A percentile compares a stretch with the other conserved stretches of the same genome.
These are phyloP conservation scores for Pterocarpus macrocarpus DNA, from an alignment of 306 rosid species.

Conservation along the genomic window DNA sequence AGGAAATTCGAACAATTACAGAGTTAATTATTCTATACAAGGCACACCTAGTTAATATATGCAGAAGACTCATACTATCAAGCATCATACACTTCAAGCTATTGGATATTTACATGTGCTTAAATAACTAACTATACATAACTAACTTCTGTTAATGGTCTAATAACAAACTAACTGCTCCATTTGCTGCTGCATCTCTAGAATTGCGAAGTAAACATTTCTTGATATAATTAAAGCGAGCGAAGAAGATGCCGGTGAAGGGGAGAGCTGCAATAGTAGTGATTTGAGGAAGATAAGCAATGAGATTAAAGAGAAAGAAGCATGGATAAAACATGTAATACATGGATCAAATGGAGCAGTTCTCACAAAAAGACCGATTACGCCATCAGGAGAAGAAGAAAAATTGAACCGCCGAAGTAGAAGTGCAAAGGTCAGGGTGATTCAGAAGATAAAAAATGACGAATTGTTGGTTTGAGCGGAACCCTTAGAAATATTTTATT, in stretches of 20 bases:
- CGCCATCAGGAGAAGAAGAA: slow-evolving; percentile 90
- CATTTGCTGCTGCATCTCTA: no score
- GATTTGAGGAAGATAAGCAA: slow-evolving; percentile 41
- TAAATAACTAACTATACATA: no score
- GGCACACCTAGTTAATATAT: no score
- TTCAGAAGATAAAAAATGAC: slow-evolving; percentile 54
- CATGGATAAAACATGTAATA: slow-evolving; percentile 74
- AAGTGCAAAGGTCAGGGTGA: slow-evolving; percentile 93
- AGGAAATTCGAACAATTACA: no score
- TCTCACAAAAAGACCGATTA: slow-evolving; percentile 92
- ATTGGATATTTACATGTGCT: no score
- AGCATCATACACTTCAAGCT: no score
- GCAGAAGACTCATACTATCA: no score
- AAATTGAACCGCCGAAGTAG: slow-evolving; percentile 76
- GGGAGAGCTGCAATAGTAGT: slow-evolving; percentile 35
- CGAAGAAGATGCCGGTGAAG: slow-evolving; percentile 40
- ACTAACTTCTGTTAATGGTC: no score
- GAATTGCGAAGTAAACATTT: slow-evolving; percentile 70
- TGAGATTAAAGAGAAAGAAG: slow-evolving; percentile 57
- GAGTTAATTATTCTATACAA: no score
- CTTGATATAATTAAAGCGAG: slow-evolving; percentile 65
- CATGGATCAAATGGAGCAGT: slow-evolving; percentile 74
- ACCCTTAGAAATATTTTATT: slow-evolving; percentile 24
- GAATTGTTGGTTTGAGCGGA: slow-evolving; percentile 25
- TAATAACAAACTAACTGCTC: no score